Evolutionary conservation across 208 protist genomes (phyloP).

Genomic region (Crithidia thermophila): DNA sequence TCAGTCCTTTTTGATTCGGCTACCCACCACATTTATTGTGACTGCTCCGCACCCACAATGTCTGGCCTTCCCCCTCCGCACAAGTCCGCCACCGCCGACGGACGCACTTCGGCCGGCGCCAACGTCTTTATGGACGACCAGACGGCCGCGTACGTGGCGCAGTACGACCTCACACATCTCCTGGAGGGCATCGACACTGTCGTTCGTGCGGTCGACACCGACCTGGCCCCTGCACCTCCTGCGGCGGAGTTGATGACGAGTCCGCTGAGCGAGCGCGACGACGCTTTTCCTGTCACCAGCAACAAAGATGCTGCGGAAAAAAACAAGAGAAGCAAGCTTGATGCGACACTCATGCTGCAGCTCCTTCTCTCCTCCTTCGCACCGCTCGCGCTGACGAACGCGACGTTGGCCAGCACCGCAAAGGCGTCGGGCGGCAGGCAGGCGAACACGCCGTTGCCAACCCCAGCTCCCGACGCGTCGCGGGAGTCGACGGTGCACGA

Average conservation of each 20-base stretch:
- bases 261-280: not conserved
- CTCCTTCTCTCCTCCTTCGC: constrained; percentile 18
- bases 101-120: too few relatives aligned
- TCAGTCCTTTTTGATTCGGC: too few relatives aligned
- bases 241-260: not conserved
- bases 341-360: constrained; percentile 10
- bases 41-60: too few relatives aligned
- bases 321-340: too few relatives aligned
- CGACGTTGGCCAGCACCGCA: too few relatives aligned
- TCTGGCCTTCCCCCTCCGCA: too few relatives aligned
- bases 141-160: constrained; percentile 18
- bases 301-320: constrained; percentile 1
- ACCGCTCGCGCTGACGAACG: not conserved
- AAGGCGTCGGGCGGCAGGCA: too few relatives aligned
- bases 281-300: not conserved
- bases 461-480: not conserved
- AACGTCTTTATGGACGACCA: not conserved
- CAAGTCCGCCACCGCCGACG: too few relatives aligned
- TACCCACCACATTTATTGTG: too few relatives aligned
- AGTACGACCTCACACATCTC: constrained; percentile 5
- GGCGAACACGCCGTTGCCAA: constrained; percentile 3
- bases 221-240: not conserved
- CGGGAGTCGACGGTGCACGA: not conserved
- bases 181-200: not conserved
- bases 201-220: constrained; percentile 2